Evolutionary conservation across 2,329 filamentous ascomycete genomes (phyloP), one percentile per base, ranked within the genome.

Genomic region (Phaeoacremonium minimum): DNA sequence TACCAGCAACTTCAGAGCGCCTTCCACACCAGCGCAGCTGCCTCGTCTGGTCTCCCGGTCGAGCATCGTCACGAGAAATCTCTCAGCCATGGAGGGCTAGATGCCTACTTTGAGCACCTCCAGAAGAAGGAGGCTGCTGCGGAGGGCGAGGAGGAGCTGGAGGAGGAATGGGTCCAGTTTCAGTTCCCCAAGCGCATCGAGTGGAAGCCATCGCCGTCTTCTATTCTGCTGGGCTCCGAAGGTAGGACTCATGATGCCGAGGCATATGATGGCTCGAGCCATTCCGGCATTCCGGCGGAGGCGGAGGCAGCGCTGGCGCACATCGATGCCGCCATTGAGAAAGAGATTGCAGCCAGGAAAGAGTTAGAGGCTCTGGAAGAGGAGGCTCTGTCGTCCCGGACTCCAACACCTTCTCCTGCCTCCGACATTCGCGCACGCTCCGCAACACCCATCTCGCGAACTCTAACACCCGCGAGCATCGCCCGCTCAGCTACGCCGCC

Each of bases 51-150:
- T 42, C 69, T 74, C 42, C 66, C 72, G 46, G 60, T 69, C 40
- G 81, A 85, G 46, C 71, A 77, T 49, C 75, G 75, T 37, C 65
- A 70, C 39, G 73, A 76, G 29, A 71, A 65, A 46, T 58, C 55
- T 40, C 52, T 51, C 14, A 63, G 57, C 40, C 76, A 84, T 65
- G 76, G 76, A 45, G 85, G 84, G 42, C 57, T 97, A 73, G 89
- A 90, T 44, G 89, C 87, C 51, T 96, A 95, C 64, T 94, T 89
- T 53, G 88, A 93, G 60, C 87, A 88, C 37, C 85, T 93, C 69
- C 88, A 91, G 61, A 84, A 85, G 58, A 77, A 83, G 46, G 81
- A 91, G 58, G 73, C 73, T 41, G 71, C 74, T 33, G 83, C 77
- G 22, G 81, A 84, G 52, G 66, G 37, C 29, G 41, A 53, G 4